Conservation (phyloP, 1,139 yeast species). For the Geotrichum bryndzae region DNA sequence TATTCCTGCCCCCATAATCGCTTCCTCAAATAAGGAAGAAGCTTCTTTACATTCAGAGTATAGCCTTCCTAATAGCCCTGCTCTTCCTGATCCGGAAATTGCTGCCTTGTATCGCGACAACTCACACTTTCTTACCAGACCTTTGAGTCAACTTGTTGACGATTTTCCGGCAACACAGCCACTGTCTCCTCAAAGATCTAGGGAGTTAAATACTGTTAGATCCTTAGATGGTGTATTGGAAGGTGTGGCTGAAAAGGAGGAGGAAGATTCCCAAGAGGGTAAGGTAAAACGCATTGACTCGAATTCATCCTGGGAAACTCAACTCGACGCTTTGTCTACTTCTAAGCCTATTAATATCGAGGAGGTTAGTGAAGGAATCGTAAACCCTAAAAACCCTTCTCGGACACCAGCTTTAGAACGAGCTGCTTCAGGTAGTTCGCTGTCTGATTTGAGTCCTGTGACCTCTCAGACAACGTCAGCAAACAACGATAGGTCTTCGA, state of each 20-base stretch:
- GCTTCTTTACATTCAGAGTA: background rate
- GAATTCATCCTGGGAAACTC: constrained; percentile 12
- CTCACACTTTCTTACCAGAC: constrained; percentile 29
- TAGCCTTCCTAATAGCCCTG: constrained; percentile 11
- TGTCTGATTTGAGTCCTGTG: background rate
- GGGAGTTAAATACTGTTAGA: background rate
- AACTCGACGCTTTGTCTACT: background rate
- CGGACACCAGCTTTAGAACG: background rate
- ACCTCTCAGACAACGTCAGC: background rate
- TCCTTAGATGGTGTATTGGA: background rate
- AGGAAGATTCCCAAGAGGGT: background rate
- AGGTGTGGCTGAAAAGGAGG: background rate
- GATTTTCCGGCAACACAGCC: constrained; percentile 5
- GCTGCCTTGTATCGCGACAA: constrained; percentile 34
- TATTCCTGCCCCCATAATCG: background rate
- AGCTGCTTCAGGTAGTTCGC: constrained; percentile 2
- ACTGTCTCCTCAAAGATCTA: constrained; percentile 9
- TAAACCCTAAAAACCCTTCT: constrained; percentile 10
- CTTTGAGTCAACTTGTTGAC: constrained; percentile 26
- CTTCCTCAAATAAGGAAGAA: background rate
- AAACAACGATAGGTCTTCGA: background rate
- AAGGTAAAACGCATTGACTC: background rate
- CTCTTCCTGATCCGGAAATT: constrained; percentile 25
- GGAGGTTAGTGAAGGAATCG: background rate
- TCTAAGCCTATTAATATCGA: background rate